Percentiles rank a stretch among this genome's conserved stretches.
Conservation (phyloP, 1,284 basidiomycete species). For the Xerocomus minutiporus region DNA sequence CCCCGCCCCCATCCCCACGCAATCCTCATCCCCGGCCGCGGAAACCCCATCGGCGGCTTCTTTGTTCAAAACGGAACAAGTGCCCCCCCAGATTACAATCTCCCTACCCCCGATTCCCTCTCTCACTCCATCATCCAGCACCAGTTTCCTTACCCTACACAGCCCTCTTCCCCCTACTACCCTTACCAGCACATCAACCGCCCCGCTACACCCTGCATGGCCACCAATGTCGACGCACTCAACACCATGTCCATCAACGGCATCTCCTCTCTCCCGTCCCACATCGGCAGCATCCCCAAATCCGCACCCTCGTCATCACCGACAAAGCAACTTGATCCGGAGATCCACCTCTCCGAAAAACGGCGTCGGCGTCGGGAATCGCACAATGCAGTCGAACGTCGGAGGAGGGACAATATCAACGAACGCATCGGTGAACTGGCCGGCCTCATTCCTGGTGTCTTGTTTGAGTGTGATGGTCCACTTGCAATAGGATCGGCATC, state of each 20-base stretch:
- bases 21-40: constrained; percentile 53
- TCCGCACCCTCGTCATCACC: constrained; percentile 10
- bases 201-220: constrained; percentile 20
- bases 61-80: constrained; percentile 29
- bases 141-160: constrained; percentile 22
- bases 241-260: constrained; percentile 18
- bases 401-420: constrained; percentile 88
- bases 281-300: constrained; percentile 11
- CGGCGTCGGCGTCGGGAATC: constrained; percentile 73
- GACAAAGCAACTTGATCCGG: constrained; percentile 20
- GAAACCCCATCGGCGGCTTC: constrained; percentile 31
- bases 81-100: constrained; percentile 27
- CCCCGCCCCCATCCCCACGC: constrained; percentile 44
- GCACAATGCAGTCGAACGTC: constrained; percentile 87
- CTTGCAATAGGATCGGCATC: neutral
- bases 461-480: constrained; percentile 55
- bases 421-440: constrained; percentile 89
- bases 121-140: constrained; percentile 30
- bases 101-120: constrained; percentile 33
- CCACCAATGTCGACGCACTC: constrained; percentile 32
- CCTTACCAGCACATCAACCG: constrained; percentile 16
- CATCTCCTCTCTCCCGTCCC: constrained; percentile 22
- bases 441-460: constrained; percentile 79
- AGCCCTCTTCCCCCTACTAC: constrained; percentile 28
- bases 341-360: constrained; percentile 65